Conservation (phyloP, 208 protist genomes). For the Leishmania arabica region DNA sequence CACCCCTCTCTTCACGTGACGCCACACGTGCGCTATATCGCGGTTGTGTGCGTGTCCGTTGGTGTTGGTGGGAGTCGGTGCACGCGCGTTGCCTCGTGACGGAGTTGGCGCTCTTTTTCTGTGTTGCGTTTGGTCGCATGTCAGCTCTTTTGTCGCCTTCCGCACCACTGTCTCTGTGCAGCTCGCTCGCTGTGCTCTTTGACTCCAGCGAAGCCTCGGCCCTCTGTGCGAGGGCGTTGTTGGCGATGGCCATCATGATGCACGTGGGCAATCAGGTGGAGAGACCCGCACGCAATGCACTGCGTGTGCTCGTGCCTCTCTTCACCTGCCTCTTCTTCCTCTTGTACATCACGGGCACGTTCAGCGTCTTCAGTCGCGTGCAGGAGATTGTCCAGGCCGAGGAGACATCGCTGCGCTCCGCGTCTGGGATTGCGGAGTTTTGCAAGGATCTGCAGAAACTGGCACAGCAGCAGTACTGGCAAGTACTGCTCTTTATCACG, state of each 20-base stretch:
- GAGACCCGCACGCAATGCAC: not conserved
- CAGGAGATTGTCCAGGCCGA: constrained; percentile 24
- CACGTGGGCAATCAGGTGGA: constrained; percentile 30
- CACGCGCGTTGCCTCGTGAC: not conserved
- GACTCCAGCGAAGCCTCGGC: not conserved
- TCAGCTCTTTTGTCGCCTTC: not conserved
- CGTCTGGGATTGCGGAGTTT: constrained; percentile 45
- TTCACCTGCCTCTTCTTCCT: constrained; percentile 27
- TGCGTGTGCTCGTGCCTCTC: constrained; percentile 30
- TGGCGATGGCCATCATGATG: constrained; percentile 21
- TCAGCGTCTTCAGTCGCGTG: constrained; percentile 34
- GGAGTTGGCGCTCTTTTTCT: not conserved
- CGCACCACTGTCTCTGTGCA: not conserved
- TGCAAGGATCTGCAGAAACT: constrained; percentile 48
- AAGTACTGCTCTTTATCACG: constrained; percentile 51
- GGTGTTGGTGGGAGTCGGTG: not conserved
- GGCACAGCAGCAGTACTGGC: constrained; percentile 31
- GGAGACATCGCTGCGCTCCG: constrained; percentile 42
- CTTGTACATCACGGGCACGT: constrained; percentile 46
- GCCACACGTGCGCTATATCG: not conserved
- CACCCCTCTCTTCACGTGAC: not conserved
- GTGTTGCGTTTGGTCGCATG: not conserved
- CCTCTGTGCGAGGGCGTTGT: not conserved
- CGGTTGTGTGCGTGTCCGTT: not conserved
- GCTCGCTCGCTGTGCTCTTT: not conserved